Evolutionary conservation across 2,329 filamentous ascomycete genomes (phyloP).

Genomic region (Botrytis paeoniae): DNA sequence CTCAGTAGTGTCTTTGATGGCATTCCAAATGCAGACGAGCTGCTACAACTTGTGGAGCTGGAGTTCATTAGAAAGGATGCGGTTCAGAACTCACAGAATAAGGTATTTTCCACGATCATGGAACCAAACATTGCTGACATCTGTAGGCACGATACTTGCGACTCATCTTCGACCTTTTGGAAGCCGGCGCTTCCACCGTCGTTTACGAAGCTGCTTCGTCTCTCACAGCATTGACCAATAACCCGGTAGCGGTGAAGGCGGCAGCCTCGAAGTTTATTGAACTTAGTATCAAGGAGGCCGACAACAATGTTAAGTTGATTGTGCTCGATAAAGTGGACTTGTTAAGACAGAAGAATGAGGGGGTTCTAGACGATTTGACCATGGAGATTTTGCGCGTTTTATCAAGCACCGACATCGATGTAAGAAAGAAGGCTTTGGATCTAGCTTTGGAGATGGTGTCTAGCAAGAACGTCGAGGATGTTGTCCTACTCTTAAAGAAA

Average conservation of each 20-base stretch:
- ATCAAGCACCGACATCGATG: conserved; percentile 93
- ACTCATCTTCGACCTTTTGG: conserved; percentile 93
- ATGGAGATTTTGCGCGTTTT: conserved; percentile 97
- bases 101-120: conserved; percentile 51
- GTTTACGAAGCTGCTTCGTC: conserved; percentile 97
- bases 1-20: conserved; percentile 87
- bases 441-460: conserved; percentile 97
- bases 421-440: conserved; percentile 83
- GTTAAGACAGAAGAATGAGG: conserved; percentile 81
- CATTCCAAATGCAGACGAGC: conserved; percentile 89
- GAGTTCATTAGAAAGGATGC: conserved; percentile 98
- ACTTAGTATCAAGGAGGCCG: conserved; percentile 92
- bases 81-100: conserved; percentile 90
- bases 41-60: conserved; percentile 88
- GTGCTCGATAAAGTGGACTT: conserved; percentile 92
- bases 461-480: conserved; percentile 97
- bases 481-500: conserved; percentile 93
- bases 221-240: conserved; percentile 87
- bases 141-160: conserved; percentile 79
- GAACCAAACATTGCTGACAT: conserved; percentile 32
- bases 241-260: conserved; percentile 96
- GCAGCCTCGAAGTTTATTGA: conserved; percentile 96
- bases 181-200: conserved; percentile 89
- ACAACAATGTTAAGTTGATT: conserved; percentile 99
- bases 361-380: conserved; percentile 85